These are phyloP conservation scores for Coniochaeta hoffmannii DNA, from an alignment of 2,329 filamentous ascomycete species.

Conservation along the genomic window DNA sequence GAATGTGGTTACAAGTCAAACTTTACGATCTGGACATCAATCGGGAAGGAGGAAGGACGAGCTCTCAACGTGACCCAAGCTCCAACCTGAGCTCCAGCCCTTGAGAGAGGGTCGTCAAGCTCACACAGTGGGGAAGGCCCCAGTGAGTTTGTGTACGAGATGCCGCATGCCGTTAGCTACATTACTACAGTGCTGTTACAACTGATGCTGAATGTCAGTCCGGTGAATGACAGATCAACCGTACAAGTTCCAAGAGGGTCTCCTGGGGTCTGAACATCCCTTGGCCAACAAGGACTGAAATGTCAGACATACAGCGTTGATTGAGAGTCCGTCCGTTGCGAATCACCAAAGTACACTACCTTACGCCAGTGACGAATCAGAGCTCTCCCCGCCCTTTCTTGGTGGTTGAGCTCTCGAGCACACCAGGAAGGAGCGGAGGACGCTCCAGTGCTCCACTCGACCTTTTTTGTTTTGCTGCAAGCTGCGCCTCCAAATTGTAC, in stretches of 20 bases:
- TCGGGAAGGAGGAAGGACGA: not conserved
- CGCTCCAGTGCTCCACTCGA: not conserved
- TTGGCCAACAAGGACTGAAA: too few species aligned
- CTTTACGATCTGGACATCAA: not conserved
- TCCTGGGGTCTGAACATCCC: too few species aligned
- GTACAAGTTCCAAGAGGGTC: too few species aligned
- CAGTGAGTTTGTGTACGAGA: not conserved
- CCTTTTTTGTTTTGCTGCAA: not conserved
- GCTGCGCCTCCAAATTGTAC: not conserved
- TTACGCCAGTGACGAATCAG: not conserved
- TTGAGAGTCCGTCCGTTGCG: not conserved
- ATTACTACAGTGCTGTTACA: too few species aligned
- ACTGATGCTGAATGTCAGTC: too few species aligned
- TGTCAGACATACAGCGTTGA: not conserved
- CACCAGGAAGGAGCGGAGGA: constrained; percentile 1
- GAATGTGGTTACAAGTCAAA: not conserved
- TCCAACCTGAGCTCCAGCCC: not conserved
- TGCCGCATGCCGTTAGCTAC: too few species aligned
- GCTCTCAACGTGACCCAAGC: not conserved
- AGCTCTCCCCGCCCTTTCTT: not conserved
- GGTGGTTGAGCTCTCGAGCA: not conserved
- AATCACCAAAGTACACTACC: too few species aligned
- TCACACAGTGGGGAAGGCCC: too few species aligned
- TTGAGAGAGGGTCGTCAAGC: too few species aligned
- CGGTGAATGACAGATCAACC: too few species aligned